Percentiles rank a stretch among this genome's conserved stretches.
Evolutionary conservation across 2,329 filamentous ascomycete genomes (phyloP).

Genomic region (Xylariales sp.): DNA sequence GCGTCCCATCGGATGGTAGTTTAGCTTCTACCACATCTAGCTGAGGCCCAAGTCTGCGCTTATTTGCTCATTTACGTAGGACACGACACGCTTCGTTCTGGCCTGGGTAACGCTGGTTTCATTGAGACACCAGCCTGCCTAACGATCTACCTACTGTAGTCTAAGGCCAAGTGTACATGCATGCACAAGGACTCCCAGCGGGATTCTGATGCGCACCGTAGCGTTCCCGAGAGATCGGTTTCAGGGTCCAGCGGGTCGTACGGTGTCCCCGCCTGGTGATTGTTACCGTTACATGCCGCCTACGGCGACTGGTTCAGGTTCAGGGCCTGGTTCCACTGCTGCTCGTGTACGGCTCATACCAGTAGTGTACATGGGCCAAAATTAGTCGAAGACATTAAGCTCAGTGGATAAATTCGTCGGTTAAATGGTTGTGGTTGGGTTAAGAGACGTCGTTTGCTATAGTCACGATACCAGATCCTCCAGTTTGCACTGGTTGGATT

Average conservation of each 20-base stretch:
- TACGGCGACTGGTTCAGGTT: not conserved
- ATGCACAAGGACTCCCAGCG: slow-evolving; percentile 5
- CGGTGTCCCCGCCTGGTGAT: not conserved
- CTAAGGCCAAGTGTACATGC: not conserved
- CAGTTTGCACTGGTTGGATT: slow-evolving; percentile 5
- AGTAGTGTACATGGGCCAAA: too few species aligned
- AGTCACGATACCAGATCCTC: slow-evolving; percentile 2
- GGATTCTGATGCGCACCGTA: slow-evolving; percentile 13
- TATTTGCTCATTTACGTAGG: slow-evolving; percentile 15
- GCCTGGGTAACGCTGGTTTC: slow-evolving; percentile 8
- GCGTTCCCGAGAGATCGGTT: slow-evolving; percentile 32
- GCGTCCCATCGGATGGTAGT: slow-evolving; percentile 1
- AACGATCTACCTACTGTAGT: not conserved
- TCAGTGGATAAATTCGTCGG: slow-evolving; percentile 24
- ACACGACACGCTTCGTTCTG: slow-evolving; percentile 14
- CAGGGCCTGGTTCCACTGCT: not conserved
- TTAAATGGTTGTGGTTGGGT: slow-evolving; percentile 14
- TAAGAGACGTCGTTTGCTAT: slow-evolving; percentile 1
- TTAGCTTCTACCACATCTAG: not conserved
- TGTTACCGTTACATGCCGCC: slow-evolving; percentile 26
- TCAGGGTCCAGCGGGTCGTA: slow-evolving; percentile 22
- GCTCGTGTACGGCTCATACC: not conserved
- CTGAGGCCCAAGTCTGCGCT: not conserved
- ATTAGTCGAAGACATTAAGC: slow-evolving; percentile 9
- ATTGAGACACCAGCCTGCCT: not conserved